Conservation (phyloP, 2,329 filamentous ascomycete genomes). For the Penicillium brasilianum region DNA sequence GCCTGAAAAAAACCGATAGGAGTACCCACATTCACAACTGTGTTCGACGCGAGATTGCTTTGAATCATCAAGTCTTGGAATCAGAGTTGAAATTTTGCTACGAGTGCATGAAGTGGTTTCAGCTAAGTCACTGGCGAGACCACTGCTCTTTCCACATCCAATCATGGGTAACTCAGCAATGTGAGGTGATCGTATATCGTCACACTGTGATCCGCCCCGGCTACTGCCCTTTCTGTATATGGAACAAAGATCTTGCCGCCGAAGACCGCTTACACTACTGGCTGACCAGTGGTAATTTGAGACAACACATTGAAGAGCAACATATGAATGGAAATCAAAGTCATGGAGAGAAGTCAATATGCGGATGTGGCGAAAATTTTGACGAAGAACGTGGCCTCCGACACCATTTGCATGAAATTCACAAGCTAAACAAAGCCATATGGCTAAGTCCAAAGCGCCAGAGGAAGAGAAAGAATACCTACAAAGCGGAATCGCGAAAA, state of each 20-base stretch:
- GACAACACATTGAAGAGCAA: constrained; percentile 16
- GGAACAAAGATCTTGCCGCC: constrained; percentile 7
- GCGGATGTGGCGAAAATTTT: constrained; percentile 13
- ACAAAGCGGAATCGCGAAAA: constrained; percentile 8
- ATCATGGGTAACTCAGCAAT: constrained; percentile 21
- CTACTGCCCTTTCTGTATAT: constrained; percentile 23
- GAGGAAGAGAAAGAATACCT: constrained; percentile 12
- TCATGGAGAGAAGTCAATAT: constrained; percentile 5
- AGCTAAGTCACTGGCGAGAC: constrained; percentile 16
- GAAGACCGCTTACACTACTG: constrained; percentile 18
- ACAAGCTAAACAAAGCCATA: constrained; percentile 19
- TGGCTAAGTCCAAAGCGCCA: constrained; percentile 13
- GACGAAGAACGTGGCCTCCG: constrained; percentile 10
- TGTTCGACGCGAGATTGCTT: constrained; percentile 17
- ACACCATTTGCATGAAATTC: constrained; percentile 15
- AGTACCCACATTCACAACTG: constrained; percentile 25
- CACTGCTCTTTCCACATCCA: constrained; percentile 21
- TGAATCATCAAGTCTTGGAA: constrained; percentile 15
- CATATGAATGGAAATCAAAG: constrained; percentile 9
- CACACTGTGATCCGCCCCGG: constrained; percentile 19
- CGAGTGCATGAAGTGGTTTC: constrained; percentile 24
- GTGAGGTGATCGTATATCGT: constrained; percentile 23
- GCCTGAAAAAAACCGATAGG: constrained; percentile 22
- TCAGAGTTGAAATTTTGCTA: constrained; percentile 22
- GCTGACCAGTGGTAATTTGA: constrained; percentile 12